Conservation (phyloP, 305 asterid genomes). For the Fraxinus xanthoxyloides region DNA sequence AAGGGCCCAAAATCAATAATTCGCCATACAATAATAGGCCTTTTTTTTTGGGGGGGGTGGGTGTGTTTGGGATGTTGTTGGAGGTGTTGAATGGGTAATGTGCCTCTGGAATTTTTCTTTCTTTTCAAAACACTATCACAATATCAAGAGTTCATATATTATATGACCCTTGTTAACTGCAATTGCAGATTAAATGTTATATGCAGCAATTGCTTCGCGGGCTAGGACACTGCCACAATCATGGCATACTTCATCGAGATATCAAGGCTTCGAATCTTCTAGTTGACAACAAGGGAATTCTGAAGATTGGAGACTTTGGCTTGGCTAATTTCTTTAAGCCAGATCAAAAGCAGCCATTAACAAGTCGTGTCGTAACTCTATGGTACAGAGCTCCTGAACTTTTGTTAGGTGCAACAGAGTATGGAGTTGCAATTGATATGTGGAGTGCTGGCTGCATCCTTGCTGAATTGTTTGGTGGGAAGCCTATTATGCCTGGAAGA, state of each 20-base stretch:
- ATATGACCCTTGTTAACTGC: neutral
- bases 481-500: conserved; percentile 97
- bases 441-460: conserved; percentile 94
- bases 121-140: neutral
- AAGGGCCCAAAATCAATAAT: neutral
- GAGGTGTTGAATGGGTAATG: neutral
- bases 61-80: neutral
- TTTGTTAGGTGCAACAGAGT: conserved; percentile 73
- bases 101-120: neutral
- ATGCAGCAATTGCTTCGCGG: conserved; percentile 71
- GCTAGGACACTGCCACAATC: conserved; percentile 77
- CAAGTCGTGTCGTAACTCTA: conserved; percentile 87
- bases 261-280: conserved; percentile 88
- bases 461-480: conserved; percentile 72
- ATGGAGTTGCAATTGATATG: conserved; percentile 76
- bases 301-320: conserved; percentile 82
- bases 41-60: neutral
- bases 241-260: conserved; percentile 83
- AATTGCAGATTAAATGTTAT: conserved; percentile 69
- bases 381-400: conserved; percentile 97
- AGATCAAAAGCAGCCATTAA: conserved; percentile 59
- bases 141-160: neutral
- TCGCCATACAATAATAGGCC: neutral
- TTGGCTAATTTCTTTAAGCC: conserved; percentile 62
- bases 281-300: conserved; percentile 59